Conservation (phyloP, 2,329 filamentous ascomycete species). For the Cordyceps pruinosa region DNA sequence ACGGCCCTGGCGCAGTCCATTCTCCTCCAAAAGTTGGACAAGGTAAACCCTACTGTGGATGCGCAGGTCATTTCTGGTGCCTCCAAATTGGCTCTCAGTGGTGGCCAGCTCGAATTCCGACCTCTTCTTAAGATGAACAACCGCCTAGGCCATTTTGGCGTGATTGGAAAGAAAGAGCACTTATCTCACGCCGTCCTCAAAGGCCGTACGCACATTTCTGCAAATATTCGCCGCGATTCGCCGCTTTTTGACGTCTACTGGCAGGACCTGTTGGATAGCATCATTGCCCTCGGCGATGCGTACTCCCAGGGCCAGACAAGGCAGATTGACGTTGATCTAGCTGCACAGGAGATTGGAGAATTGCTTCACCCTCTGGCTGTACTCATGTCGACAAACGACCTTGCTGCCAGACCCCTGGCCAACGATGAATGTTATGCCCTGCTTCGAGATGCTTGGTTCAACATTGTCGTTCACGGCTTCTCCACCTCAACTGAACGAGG, state of each 20-base stretch:
- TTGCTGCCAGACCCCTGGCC: conserved; percentile 40
- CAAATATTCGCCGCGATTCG: conserved; percentile 59
- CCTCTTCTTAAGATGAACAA: conserved; percentile 79
- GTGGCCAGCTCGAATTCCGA: conserved; percentile 75
- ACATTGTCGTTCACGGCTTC: conserved; percentile 91
- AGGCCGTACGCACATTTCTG: conserved; percentile 73
- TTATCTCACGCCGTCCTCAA: conserved; percentile 71
- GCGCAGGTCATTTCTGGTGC: conserved; percentile 79
- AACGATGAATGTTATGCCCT: conserved; percentile 67
- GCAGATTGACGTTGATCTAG: conserved; percentile 72
- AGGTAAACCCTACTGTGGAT: conserved; percentile 74
- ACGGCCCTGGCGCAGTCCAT: conserved; percentile 89
- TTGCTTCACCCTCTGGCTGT: conserved; percentile 81
- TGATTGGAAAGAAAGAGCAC: conserved; percentile 59
- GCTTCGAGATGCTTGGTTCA: conserved; percentile 94
- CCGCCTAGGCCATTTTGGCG: conserved; percentile 65
- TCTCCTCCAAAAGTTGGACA: conserved; percentile 90
- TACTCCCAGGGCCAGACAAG: conserved; percentile 67
- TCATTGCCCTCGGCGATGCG: conserved; percentile 85
- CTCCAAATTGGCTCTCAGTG: conserved; percentile 68
- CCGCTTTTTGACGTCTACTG: conserved; percentile 78
- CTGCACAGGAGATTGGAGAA: conserved; percentile 80
- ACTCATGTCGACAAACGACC: conserved; percentile 63
- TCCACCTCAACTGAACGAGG: conserved; percentile 66
- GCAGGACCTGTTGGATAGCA: conserved; percentile 73